phyloP scores from a whole-genome alignment of 352 stramenopile species.

The Phytophthora pini region DNA sequence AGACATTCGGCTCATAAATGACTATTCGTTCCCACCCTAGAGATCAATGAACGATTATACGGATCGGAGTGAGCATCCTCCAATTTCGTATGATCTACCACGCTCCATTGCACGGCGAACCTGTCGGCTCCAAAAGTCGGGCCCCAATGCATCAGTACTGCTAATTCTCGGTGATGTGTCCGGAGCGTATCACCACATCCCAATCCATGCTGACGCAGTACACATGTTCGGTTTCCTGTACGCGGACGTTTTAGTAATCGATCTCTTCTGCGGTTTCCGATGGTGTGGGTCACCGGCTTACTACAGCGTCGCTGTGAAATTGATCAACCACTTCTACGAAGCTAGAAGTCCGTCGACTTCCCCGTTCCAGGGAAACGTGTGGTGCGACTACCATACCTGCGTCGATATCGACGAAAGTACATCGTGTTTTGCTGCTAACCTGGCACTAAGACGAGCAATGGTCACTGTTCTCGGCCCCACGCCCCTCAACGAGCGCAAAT shows the following conservation, averaged over 20 bases:
- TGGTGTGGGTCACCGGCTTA: constrained; percentile 6
- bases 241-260: constrained; percentile 25
- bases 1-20: constrained; percentile 22
- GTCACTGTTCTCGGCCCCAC: constrained; percentile 17
- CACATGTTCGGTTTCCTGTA: constrained; percentile 22
- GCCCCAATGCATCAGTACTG: constrained; percentile 2
- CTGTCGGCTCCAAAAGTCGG: constrained; percentile 8
- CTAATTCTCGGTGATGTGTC: constrained; percentile 37
- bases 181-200: constrained; percentile 36
- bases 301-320: constrained; percentile 19
- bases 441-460: constrained; percentile 27
- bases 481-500: constrained; percentile 26
- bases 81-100: constrained; percentile 27
- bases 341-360: not conserved
- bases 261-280: constrained; percentile 20
- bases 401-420: constrained; percentile 22
- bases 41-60: constrained; percentile 33
- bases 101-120: constrained; percentile 19
- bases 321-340: constrained; percentile 33
- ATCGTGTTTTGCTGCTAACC: constrained; percentile 17
- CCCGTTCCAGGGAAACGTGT: constrained; percentile 21
- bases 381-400: constrained; percentile 39
- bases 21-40: constrained; percentile 20
- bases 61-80: constrained; percentile 17
- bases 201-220: constrained; percentile 14